A percentile compares a stretch with the other conserved stretches of the same genome.
Evolutionary conservation across 1,284 basidiomycete genomes (phyloP).

Genomic region (Malassezia arunalokei): DNA sequence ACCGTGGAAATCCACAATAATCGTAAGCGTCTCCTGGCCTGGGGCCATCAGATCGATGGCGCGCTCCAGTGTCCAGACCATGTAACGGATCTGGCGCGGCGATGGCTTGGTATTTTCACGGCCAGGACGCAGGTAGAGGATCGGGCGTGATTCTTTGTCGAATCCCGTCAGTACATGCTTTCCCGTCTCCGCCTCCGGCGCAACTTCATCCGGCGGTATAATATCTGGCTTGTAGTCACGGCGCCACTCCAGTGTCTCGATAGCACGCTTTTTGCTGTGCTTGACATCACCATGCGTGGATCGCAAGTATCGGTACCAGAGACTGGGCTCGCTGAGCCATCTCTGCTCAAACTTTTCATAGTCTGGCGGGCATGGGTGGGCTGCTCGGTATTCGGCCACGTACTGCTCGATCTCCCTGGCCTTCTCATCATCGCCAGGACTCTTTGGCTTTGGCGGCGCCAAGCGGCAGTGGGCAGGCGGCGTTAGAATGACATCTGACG

Average conservation of each 20-base stretch:
- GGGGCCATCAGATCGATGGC: constrained; percentile 35
- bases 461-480: neutral
- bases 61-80: constrained; percentile 40
- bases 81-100: constrained; percentile 33
- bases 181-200: constrained; percentile 33
- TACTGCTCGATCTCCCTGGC: neutral
- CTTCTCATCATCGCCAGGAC: constrained; percentile 8
- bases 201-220: constrained; percentile 35
- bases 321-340: constrained; percentile 26
- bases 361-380: constrained; percentile 1
- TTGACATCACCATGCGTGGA: constrained; percentile 35
- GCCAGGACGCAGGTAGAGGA: constrained; percentile 39
- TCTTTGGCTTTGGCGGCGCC: neutral
- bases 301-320: constrained; percentile 32
- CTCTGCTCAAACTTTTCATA: constrained; percentile 28
- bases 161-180: constrained; percentile 41
- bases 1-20: constrained; percentile 34
- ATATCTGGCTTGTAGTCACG: constrained; percentile 36
- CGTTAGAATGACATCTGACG: neutral
- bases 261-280: constrained; percentile 34
- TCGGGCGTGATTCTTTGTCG: constrained; percentile 31
- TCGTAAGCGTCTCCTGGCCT: constrained; percentile 29
- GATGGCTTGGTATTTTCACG: constrained; percentile 37
- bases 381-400: constrained; percentile 1
- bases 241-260: constrained; percentile 38